Evolutionary conservation across 176 grass and related monocot genomes (phyloP).

Genomic region (Elaeis guineensis): DNA sequence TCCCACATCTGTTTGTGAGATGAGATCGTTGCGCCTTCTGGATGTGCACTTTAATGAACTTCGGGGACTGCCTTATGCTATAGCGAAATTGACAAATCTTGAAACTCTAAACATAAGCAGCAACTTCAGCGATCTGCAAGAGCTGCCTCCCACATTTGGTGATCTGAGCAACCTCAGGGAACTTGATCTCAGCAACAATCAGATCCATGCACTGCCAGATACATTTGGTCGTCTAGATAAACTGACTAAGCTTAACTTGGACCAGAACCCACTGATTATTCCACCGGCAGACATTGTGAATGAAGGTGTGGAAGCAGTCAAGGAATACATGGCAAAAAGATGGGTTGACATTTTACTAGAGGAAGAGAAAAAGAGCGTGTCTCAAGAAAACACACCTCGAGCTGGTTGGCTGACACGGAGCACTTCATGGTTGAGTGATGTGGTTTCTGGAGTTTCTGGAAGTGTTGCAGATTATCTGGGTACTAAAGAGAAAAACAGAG

Average conservation of each 20-base stretch:
- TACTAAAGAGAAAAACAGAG: slow-evolving; percentile 33
- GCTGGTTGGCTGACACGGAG: slow-evolving; percentile 58
- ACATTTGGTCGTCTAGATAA: slow-evolving; percentile 50
- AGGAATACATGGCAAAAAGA: slow-evolving; percentile 60
- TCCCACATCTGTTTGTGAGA: slow-evolving; percentile 76
- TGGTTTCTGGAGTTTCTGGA: slow-evolving; percentile 50
- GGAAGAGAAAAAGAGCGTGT: slow-evolving; percentile 16
- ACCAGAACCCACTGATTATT: slow-evolving; percentile 66
- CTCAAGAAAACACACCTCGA: slow-evolving; percentile 20
- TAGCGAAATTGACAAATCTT: slow-evolving; percentile 59
- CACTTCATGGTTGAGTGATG: slow-evolving; percentile 44
- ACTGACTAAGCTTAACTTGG: slow-evolving; percentile 52
- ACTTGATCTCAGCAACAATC: slow-evolving; percentile 94
- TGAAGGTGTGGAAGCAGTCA: slow-evolving; percentile 31
- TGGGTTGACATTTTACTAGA: slow-evolving; percentile 38
- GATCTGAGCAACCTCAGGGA: slow-evolving; percentile 59
- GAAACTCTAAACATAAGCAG: slow-evolving; percentile 75
- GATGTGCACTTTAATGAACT: slow-evolving; percentile 92
- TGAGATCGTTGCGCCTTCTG: slow-evolving; percentile 49
- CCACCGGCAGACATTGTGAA: slow-evolving; percentile 49
- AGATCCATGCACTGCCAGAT: slow-evolving; percentile 65
- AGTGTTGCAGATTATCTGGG: slow-evolving; percentile 44
- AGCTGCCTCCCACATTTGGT: slow-evolving; percentile 49
- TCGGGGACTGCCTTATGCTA: slow-evolving; percentile 46
- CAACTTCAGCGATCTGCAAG: slow-evolving; percentile 80